A percentile compares a stretch with the other conserved stretches of the same genome.
Evolutionary conservation across 2,329 filamentous ascomycete genomes (phyloP).

Genomic region (Periconia sp.): DNA sequence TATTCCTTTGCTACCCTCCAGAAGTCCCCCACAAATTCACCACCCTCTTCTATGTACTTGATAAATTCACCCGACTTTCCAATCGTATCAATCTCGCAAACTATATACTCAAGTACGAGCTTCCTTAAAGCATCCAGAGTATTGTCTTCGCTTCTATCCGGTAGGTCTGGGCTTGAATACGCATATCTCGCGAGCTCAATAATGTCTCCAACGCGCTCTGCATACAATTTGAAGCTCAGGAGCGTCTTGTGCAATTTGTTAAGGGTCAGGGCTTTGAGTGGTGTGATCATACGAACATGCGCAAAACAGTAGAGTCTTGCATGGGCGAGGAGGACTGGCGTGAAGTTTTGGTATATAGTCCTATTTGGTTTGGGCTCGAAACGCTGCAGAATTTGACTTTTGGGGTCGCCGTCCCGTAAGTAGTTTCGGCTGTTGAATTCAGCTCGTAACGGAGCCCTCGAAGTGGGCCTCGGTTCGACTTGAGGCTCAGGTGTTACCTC

Average conservation of each 20-base stretch:
- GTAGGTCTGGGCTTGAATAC: constrained; percentile 17
- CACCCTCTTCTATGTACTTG: constrained; percentile 23
- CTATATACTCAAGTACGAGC: constrained; percentile 18
- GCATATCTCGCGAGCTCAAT: constrained; percentile 23
- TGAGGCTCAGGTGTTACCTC: constrained; percentile 8
- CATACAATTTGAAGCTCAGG: constrained; percentile 21
- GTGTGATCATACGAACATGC: constrained; percentile 19
- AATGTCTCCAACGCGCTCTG: no score
- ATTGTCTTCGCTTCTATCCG: constrained; percentile 11
- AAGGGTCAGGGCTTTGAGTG: constrained; percentile 24
- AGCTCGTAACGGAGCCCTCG: constrained; percentile 16
- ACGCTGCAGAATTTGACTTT: not conserved
- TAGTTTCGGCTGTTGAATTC: constrained; percentile 17
- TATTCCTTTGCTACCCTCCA: constrained; percentile 8
- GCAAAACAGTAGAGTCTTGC: constrained; percentile 33
- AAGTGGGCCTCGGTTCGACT: constrained; percentile 9
- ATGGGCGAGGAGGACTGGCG: constrained; percentile 28
- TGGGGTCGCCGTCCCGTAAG: not conserved
- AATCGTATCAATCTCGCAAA: constrained; percentile 16
- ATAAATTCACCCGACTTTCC: constrained; percentile 19
- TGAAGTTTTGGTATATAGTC: constrained; percentile 15
- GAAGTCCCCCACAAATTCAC: constrained; percentile 28
- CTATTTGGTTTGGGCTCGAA: constrained; percentile 9
- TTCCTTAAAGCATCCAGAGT: constrained; percentile 20
- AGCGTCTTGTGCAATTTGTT: constrained; percentile 35